phyloP scores from a whole-genome alignment of 768 basidiomycete genomes.

The Amanita molliuscula region DNA sequence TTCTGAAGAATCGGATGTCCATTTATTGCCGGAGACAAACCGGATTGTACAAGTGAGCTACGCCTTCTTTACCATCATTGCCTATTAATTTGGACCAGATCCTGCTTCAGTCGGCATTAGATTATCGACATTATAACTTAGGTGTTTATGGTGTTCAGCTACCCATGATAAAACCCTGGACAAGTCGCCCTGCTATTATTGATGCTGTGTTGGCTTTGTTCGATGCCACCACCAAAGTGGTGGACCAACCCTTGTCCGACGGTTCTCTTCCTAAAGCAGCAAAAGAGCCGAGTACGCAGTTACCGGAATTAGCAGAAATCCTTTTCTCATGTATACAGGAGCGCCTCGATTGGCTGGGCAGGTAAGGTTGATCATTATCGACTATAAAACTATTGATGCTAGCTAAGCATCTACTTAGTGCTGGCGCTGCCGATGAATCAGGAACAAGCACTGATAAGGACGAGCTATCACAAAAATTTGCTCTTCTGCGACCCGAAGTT shows the following conservation, averaged over 20 bases:
- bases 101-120: conserved; percentile 59
- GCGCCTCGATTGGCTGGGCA: conserved; percentile 56
- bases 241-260: conserved; percentile 27
- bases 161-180: conserved; percentile 75
- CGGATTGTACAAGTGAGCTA: conserved; percentile 53
- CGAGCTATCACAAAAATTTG: conserved; percentile 57
- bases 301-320: conserved; percentile 53
- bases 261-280: conserved; percentile 14
- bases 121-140: conserved; percentile 64
- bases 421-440: conserved; percentile 33
- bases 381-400: not conserved
- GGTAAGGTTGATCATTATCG: conserved; percentile 22
- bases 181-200: conserved; percentile 57
- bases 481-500: conserved; percentile 61
- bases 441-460: conserved; percentile 45
- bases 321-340: conserved; percentile 63
- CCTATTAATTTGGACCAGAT: conserved; percentile 32
- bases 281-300: conserved; percentile 37
- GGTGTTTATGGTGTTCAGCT: conserved; percentile 70
- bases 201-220: conserved; percentile 68
- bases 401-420: conserved; percentile 18
- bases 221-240: conserved; percentile 41
- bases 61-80: not conserved
- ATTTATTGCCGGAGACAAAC: conserved; percentile 58
- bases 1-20: conserved; percentile 32